Evolutionary conservation across 208 protist species (phyloP).

Genomic region (Novymonas esmeraldas): DNA sequence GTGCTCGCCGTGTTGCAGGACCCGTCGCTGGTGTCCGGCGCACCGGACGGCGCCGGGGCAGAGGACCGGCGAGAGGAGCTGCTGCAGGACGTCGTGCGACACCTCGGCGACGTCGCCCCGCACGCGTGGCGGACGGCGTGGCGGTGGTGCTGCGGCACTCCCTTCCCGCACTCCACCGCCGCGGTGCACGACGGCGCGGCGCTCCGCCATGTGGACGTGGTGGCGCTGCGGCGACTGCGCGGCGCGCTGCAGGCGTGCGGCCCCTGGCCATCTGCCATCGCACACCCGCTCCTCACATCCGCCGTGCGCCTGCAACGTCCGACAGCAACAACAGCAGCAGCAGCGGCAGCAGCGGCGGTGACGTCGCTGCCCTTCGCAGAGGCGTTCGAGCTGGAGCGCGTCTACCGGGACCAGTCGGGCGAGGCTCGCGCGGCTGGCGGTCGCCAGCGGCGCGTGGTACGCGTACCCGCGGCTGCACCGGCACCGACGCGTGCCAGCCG

Average conservation of each 20-base stretch:
- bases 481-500: too few species aligned
- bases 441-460: too few species aligned
- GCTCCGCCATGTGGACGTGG: conserved; percentile 5
- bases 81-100: conserved; percentile 13
- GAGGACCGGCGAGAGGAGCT: conserved; percentile 9
- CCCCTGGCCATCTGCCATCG: conserved; percentile 18
- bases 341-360: neutral
- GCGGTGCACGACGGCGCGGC: neutral
- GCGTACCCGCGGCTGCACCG: too few species aligned
- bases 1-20: conserved; percentile 2
- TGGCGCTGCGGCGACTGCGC: conserved; percentile 20
- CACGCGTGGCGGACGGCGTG: conserved; percentile 15
- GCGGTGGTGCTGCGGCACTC: conserved; percentile 14
- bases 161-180: conserved; percentile 3
- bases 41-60: neutral
- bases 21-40: neutral
- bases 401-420: too few species aligned
- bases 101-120: conserved; percentile 22
- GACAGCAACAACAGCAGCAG: too few species aligned
- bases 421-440: too few species aligned
- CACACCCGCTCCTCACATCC: conserved; percentile 17
- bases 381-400: conserved; percentile 1
- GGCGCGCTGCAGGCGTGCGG: conserved; percentile 21
- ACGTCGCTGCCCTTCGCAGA: neutral
- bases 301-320: conserved; percentile 1